A percentile compares a stretch with the other conserved stretches of the same genome.
Evolutionary conservation across 2,329 filamentous ascomycete genomes (phyloP).

Genomic region (Arthroderma sp.): DNA sequence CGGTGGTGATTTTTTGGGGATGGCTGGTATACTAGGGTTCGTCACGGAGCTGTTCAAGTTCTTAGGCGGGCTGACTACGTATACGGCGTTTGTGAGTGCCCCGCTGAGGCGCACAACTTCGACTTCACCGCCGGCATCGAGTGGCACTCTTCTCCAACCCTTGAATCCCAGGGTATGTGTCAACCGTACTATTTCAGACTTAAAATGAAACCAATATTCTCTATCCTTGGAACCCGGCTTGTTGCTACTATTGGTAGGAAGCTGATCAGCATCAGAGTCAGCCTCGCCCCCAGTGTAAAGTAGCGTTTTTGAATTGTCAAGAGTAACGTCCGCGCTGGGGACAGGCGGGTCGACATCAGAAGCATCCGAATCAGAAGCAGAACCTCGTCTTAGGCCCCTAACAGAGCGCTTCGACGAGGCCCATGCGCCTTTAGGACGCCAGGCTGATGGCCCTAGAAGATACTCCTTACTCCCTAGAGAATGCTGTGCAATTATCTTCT

Average conservation of each 20-base stretch:
- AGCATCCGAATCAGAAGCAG: slow-evolving; percentile 75
- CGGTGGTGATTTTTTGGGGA: slow-evolving; percentile 38
- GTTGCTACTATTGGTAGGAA: slow-evolving; percentile 26
- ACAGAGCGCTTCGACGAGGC: slow-evolving; percentile 16
- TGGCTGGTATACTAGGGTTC: slow-evolving; percentile 25
- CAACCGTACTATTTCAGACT: slow-evolving; percentile 79
- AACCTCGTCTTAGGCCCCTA: slow-evolving; percentile 30
- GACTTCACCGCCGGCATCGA: slow-evolving; percentile 30
- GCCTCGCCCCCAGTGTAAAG: slow-evolving; percentile 51
- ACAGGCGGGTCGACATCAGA: slow-evolving; percentile 70
- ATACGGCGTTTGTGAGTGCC: slow-evolving; percentile 90
- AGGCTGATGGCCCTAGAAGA: slow-evolving; percentile 9
- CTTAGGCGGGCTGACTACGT: slow-evolving; percentile 74
- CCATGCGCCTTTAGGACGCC: slow-evolving; percentile 4
- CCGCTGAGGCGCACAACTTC: slow-evolving; percentile 51
- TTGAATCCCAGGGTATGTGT: slow-evolving; percentile 81
- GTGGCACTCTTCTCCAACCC: slow-evolving; percentile 72
- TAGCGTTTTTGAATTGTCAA: slow-evolving; percentile 85
- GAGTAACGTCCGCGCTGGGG: slow-evolving; percentile 65
- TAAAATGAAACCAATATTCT: slow-evolving; percentile 74
- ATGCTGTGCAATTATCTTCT: slow-evolving; percentile 49
- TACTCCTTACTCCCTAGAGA: slow-evolving; percentile 19
- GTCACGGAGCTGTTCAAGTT: slow-evolving; percentile 37
- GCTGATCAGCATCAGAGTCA: slow-evolving; percentile 21
- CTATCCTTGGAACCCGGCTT: slow-evolving; percentile 50